Conservation (phyloP, 768 basidiomycete species). For the Myochromella boudieri region DNA sequence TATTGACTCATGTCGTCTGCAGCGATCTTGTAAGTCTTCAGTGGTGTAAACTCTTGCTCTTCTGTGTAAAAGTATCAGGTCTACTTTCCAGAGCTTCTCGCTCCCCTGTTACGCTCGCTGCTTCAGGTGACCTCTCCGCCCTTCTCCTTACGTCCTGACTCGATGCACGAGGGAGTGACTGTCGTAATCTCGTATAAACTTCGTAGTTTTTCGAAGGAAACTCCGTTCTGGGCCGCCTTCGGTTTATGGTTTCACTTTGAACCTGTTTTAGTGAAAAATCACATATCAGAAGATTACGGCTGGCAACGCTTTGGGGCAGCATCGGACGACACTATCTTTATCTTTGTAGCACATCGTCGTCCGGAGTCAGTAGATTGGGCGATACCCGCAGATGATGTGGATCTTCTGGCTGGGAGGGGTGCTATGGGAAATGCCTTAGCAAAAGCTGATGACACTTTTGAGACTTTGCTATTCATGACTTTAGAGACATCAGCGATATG, state of each 20-base stretch:
- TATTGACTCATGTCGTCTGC: constrained; percentile 69
- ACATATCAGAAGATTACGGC: constrained; percentile 4
- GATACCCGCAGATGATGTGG: constrained; percentile 49
- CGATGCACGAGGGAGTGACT: constrained; percentile 21
- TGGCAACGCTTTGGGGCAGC: constrained; percentile 46
- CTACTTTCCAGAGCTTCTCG: constrained; percentile 83
- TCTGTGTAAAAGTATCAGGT: constrained; percentile 45
- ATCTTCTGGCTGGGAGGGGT: constrained; percentile 59
- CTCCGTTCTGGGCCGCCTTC: constrained; percentile 77
- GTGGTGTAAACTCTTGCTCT: background rate
- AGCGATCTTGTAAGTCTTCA: constrained; percentile 72
- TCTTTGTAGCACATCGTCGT: constrained; percentile 63
- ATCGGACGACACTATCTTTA: constrained; percentile 47
- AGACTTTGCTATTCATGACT: constrained; percentile 57
- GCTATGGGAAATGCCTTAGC: constrained; percentile 38
- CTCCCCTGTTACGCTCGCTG: constrained; percentile 72
- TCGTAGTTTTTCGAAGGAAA: constrained; percentile 70
- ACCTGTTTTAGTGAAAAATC: constrained; percentile 46
- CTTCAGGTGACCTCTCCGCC: constrained; percentile 66
- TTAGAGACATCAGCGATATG: constrained; percentile 21
- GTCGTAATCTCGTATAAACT: constrained; percentile 77
- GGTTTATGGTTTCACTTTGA: constrained; percentile 74
- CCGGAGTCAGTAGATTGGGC: constrained; percentile 58
- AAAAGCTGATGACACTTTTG: constrained; percentile 71
- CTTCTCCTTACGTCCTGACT: constrained; percentile 24